Conservation (phyloP, 768 basidiomycete species). For the Boletus insuetus region DNA sequence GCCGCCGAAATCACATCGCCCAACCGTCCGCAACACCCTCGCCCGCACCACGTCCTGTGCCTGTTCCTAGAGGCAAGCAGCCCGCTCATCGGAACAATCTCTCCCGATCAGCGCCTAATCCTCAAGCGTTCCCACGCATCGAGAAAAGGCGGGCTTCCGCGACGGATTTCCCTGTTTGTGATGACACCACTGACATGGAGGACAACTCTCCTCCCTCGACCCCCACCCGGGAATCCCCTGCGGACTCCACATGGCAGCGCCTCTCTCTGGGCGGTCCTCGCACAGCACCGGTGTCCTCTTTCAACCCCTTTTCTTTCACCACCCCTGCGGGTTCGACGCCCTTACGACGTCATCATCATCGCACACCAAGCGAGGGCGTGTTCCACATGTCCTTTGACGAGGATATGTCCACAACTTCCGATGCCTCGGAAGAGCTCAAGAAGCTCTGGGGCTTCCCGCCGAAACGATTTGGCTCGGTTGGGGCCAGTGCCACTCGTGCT, state of each 20-base stretch:
- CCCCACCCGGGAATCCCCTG: constrained; percentile 45
- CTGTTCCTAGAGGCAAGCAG: constrained; percentile 41
- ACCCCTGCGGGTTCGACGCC: constrained; percentile 34
- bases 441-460: constrained; percentile 33
- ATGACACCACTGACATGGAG: constrained; percentile 59
- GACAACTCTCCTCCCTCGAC: constrained; percentile 48
- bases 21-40: constrained; percentile 36
- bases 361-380: constrained; percentile 71
- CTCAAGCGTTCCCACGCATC: constrained; percentile 33
- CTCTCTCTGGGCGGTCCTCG: constrained; percentile 41
- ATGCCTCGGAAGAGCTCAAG: constrained; percentile 38
- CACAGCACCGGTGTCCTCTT: constrained; percentile 48
- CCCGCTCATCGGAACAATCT: constrained; percentile 27
- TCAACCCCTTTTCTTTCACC: constrained; percentile 41
- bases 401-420: constrained; percentile 44
- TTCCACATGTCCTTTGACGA: constrained; percentile 76
- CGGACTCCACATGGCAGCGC: constrained; percentile 32
- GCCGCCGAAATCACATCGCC: constrained; percentile 47
- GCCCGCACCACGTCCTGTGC: constrained; percentile 42
- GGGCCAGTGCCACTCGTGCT: constrained; percentile 22
- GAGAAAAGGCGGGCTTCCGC: constrained; percentile 33
- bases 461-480: constrained; percentile 31
- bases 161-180: constrained; percentile 63
- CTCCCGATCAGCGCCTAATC: constrained; percentile 53
- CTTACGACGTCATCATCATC: constrained; percentile 47